Evolutionary conservation across 371 early-diverging fungal genomes (phyloP).

Genomic region (Mortierella polycephala): DNA sequence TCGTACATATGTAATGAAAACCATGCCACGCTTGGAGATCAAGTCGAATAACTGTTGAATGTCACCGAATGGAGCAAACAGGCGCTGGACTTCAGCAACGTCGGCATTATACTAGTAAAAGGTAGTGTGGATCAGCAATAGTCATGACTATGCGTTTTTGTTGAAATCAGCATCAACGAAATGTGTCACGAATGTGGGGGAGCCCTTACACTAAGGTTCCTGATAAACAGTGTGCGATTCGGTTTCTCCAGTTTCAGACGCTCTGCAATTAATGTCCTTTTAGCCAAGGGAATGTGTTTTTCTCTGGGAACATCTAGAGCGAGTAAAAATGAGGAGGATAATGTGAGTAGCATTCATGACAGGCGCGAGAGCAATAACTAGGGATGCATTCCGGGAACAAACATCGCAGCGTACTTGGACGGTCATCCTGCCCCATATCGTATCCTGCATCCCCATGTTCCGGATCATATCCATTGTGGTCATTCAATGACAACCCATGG

Average conservation of each 20-base stretch:
- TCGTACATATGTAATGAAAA: conserved; percentile 52
- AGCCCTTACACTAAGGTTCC: conserved; percentile 45
- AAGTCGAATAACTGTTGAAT: conserved; percentile 30
- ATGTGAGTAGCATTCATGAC: too few relatives aligned
- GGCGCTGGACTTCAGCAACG: conserved; percentile 14
- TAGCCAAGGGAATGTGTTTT: background rate
- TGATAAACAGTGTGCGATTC: conserved; percentile 50
- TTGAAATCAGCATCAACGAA: too few relatives aligned
- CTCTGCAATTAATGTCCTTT: conserved; percentile 36
- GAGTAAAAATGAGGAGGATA: background rate
- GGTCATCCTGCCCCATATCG: too few relatives aligned
- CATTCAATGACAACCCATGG: too few relatives aligned
- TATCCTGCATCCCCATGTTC: too few relatives aligned
- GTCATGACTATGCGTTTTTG: background rate
- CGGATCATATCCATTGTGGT: too few relatives aligned
- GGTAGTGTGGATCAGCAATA: background rate
- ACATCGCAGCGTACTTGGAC: too few relatives aligned
- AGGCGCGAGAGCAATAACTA: background rate
- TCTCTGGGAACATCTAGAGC: background rate
- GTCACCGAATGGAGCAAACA: conserved; percentile 36
- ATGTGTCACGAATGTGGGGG: too few relatives aligned
- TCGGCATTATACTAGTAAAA: conserved; percentile 20
- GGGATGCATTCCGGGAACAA: too few relatives aligned
- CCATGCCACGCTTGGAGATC: conserved; percentile 43
- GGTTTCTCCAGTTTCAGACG: conserved; percentile 43